These are phyloP conservation scores for Tylopilus sp. DNA, from an alignment of 768 basidiomycete genomes.

Conservation along the genomic window DNA sequence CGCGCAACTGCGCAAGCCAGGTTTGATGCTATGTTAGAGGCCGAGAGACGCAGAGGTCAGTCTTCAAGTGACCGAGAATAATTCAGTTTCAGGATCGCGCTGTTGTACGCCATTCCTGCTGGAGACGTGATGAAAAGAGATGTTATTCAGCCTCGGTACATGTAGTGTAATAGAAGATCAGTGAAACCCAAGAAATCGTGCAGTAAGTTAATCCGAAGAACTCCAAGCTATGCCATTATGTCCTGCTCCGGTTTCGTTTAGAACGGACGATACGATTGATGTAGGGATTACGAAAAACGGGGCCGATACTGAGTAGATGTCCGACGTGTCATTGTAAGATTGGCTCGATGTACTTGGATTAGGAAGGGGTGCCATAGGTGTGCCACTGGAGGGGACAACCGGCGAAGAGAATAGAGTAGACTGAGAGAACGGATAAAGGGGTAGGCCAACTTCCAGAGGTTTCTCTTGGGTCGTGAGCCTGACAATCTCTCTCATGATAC, in stretches of 20 bases:
- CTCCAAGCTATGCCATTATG: conserved; percentile 9
- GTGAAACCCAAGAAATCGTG: not conserved
- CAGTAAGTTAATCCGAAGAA: conserved; percentile 6
- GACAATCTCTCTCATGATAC: conserved; percentile 82
- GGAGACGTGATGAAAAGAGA: not conserved
- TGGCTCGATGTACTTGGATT: conserved; percentile 17
- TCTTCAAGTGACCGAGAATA: conserved; percentile 17
- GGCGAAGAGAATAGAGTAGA: conserved; percentile 56
- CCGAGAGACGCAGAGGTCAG: conserved; percentile 43
- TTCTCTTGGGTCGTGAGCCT: conserved; percentile 77
- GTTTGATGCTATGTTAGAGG: conserved; percentile 59
- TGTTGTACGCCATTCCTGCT: not conserved
- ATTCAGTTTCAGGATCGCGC: not conserved
- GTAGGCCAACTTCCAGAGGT: conserved; percentile 76
- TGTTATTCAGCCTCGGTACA: not conserved
- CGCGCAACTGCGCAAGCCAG: conserved; percentile 47
- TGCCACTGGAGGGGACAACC: conserved; percentile 32
- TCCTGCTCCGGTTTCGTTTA: conserved; percentile 5
- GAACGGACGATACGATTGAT: conserved; percentile 2
- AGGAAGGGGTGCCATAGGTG: conserved; percentile 29
- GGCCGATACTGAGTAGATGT: conserved; percentile 7
- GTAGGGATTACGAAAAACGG: not conserved
- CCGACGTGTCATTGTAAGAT: conserved; percentile 4
- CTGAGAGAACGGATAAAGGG: conserved; percentile 80
- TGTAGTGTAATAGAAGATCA: conserved; percentile 6